Evolutionary conservation across 768 basidiomycete genomes (phyloP).

Genomic region (Xerocomellus intermedius): DNA sequence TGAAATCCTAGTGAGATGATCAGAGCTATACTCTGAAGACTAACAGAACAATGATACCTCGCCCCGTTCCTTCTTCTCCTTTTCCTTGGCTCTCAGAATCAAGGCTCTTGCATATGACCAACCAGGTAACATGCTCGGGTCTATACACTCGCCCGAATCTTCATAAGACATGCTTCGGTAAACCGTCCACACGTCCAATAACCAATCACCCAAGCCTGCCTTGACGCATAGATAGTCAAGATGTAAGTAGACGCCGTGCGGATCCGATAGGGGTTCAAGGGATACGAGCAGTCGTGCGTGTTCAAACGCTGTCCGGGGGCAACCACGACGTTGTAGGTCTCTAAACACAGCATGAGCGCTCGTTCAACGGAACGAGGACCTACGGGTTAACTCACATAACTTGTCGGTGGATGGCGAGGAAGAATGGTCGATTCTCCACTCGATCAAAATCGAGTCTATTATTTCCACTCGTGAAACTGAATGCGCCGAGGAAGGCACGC

Average conservation of each 20-base stretch:
- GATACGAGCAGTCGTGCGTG: constrained; percentile 83
- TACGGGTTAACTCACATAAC: constrained; percentile 55
- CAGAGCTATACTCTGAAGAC: background rate
- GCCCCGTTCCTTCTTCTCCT: constrained; percentile 42
- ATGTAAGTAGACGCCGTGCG: constrained; percentile 80
- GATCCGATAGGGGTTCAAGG: constrained; percentile 85
- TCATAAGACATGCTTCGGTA: constrained; percentile 9
- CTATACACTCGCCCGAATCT: constrained; percentile 33
- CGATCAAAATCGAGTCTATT: constrained; percentile 86
- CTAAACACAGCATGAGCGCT: constrained; percentile 36
- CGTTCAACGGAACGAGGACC: background rate
- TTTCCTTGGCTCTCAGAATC: constrained; percentile 54
- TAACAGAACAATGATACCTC: constrained; percentile 23
- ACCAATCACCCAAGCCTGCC: constrained; percentile 75
- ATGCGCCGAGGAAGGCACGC: constrained; percentile 81
- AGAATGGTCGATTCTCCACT: constrained; percentile 93
- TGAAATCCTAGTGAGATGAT: constrained; percentile 41
- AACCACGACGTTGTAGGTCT: constrained; percentile 86
- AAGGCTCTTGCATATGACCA: constrained; percentile 74
- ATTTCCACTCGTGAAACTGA: constrained; percentile 77
- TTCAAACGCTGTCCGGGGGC: constrained; percentile 87
- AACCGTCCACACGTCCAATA: constrained; percentile 58
- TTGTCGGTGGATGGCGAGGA: constrained; percentile 82
- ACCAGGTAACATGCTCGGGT: constrained; percentile 70
- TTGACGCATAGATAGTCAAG: constrained; percentile 87